phyloP scores from a whole-genome alignment of 371 early-diverging fungal species.

The Mucor mucedo region DNA sequence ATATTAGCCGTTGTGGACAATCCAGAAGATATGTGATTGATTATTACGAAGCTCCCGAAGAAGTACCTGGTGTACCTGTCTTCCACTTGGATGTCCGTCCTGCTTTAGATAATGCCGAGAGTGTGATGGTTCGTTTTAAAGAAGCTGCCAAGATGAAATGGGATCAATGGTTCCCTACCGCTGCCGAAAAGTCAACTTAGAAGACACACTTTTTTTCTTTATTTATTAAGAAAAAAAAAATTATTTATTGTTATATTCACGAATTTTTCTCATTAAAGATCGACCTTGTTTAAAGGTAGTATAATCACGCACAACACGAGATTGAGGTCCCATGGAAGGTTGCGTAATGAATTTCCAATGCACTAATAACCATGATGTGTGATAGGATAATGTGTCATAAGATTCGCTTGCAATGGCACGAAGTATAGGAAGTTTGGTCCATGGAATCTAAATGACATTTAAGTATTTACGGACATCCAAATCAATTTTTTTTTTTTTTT shows the following conservation, averaged over 20 bases:
- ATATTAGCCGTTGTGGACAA: slow-evolving; percentile 74
- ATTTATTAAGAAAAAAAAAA: neutral
- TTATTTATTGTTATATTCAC: slow-evolving; percentile 24
- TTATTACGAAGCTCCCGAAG: slow-evolving; percentile 74
- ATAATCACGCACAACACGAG: slow-evolving; percentile 76
- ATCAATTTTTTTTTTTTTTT: neutral
- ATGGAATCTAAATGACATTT: slow-evolving; percentile 66
- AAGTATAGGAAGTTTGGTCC: slow-evolving; percentile 86
- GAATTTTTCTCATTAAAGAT: slow-evolving; percentile 47
- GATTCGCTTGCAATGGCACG: slow-evolving; percentile 86
- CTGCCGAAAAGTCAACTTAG: neutral
- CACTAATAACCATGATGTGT: slow-evolving; percentile 89
- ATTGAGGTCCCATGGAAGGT: slow-evolving; percentile 79
- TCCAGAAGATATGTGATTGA: slow-evolving; percentile 80
- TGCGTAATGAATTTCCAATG: slow-evolving; percentile 82
- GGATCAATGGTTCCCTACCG: slow-evolving; percentile 46
- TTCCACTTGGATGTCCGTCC: slow-evolving; percentile 86
- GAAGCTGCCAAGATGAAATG: slow-evolving; percentile 50
- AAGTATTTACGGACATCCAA: too few species aligned
- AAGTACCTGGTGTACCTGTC: slow-evolving; percentile 69
- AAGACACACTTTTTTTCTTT: neutral
- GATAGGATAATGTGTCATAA: slow-evolving; percentile 84
- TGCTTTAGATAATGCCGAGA: slow-evolving; percentile 73
- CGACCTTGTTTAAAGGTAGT: slow-evolving; percentile 75
- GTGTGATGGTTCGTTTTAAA: slow-evolving; percentile 67